Percentiles rank a stretch among this genome's conserved stretches.
phyloP scores from a whole-genome alignment of 2,329 filamentous ascomycete species.

The Stachybotrys chartarum region DNA sequence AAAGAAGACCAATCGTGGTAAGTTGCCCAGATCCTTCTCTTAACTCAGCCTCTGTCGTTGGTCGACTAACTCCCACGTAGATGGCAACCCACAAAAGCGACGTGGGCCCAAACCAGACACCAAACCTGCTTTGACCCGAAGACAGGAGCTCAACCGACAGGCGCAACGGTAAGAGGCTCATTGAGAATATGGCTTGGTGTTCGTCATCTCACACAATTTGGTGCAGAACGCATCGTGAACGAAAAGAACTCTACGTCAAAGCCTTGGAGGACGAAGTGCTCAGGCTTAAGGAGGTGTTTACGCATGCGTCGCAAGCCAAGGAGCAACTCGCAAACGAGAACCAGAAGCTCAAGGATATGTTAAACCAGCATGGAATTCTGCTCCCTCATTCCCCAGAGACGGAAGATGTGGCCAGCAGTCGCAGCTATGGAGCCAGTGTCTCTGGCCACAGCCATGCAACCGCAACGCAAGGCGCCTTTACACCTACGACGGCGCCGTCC shows the following conservation, averaged over 20 bases:
- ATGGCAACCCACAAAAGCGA: constrained; percentile 80
- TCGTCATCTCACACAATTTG: not conserved
- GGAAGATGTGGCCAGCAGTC: constrained; percentile 39
- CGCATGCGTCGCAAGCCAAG: constrained; percentile 66
- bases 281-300: constrained; percentile 79
- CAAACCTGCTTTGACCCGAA: constrained; percentile 84
- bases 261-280: constrained; percentile 86
- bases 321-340: constrained; percentile 74
- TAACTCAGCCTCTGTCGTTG: not conserved
- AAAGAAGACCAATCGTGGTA: constrained; percentile 74
- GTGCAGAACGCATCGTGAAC: constrained; percentile 82
- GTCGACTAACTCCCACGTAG: constrained; percentile 30
- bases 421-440: constrained; percentile 46
- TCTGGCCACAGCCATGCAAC: constrained; percentile 52
- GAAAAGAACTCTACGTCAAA: constrained; percentile 95
- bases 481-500: constrained; percentile 35
- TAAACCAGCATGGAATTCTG: constrained; percentile 46
- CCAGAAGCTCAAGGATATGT: constrained; percentile 55
- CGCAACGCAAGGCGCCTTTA: constrained; percentile 36
- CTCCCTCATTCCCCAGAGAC: constrained; percentile 15
- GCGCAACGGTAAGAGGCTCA: constrained; percentile 68
- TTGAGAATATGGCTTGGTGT: not conserved
- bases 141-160: constrained; percentile 91
- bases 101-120: constrained; percentile 94
- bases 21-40: constrained; percentile 3